Percentiles rank a stretch among this genome's conserved stretches.
phyloP scores from a whole-genome alignment of 192 early-diverging fungal species.

The Podila clonocystis region DNA sequence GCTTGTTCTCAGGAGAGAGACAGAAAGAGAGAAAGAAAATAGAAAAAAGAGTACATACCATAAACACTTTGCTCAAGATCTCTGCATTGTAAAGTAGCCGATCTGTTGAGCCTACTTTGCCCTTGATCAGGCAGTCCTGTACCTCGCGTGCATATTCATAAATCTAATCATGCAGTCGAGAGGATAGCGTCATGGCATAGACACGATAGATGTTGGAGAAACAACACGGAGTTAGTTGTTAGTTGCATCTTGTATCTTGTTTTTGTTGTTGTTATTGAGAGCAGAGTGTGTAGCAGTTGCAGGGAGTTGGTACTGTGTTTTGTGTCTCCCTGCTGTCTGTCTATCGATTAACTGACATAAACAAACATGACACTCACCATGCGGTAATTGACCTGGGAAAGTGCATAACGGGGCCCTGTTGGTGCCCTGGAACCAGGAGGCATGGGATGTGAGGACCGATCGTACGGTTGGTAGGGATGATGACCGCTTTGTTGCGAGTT shows the following conservation, averaged over 20 bases:
- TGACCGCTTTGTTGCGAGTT: not conserved
- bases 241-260: not conserved
- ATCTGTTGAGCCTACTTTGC: conserved; percentile 36
- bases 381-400: conserved; percentile 23
- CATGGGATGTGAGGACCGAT: no score
- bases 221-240: not conserved
- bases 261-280: no score
- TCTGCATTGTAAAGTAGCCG: conserved; percentile 46
- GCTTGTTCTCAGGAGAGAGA: not conserved
- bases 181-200: not conserved
- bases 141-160: conserved; percentile 50
- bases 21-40: not conserved
- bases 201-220: not conserved
- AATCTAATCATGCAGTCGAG: conserved; percentile 18
- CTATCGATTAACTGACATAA: no score
- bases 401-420: conserved; percentile 19
- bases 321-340: no score
- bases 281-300: no score
- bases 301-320: no score
- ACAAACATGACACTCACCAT: conserved; percentile 18
- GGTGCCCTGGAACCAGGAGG: no score
- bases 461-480: not conserved
- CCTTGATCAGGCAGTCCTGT: conserved; percentile 46
- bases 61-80: conserved; percentile 47
- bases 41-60: conserved; percentile 13